A percentile compares a stretch with the other conserved stretches of the same genome.
Conservation (phyloP, 345 rosid species). For the Rhizophora apiculata region DNA sequence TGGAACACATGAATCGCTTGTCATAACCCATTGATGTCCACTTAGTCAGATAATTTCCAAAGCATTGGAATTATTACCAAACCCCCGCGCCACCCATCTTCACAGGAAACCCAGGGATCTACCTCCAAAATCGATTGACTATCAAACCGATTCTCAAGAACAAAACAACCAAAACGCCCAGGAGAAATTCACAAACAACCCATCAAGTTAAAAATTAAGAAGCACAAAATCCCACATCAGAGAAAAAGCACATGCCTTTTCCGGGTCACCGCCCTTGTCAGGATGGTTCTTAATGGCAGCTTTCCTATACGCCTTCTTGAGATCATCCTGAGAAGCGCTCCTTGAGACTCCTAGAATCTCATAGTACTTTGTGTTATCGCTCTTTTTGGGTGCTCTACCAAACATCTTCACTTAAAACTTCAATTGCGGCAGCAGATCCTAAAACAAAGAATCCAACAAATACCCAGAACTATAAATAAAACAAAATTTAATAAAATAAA, state of each 20-base stretch:
- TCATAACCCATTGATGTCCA: too few relatives aligned
- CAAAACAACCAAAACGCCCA: neutral
- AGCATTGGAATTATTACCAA: neutral
- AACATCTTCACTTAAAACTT: constrained; percentile 33
- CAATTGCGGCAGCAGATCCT: neutral
- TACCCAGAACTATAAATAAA: neutral
- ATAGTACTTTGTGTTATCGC: constrained; percentile 64
- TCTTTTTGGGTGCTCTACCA: constrained; percentile 64
- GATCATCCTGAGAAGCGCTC: constrained; percentile 53
- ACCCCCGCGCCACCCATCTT: neutral
- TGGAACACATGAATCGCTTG: too few relatives aligned
- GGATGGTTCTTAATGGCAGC: constrained; percentile 79
- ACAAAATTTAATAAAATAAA: too few relatives aligned
- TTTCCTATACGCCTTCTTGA: constrained; percentile 65
- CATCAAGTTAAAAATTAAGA: neutral
- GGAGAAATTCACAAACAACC: neutral
- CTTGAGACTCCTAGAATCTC: constrained; percentile 57
- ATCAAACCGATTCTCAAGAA: neutral
- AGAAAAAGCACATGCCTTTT: constrained; percentile 37
- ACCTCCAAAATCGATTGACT: neutral
- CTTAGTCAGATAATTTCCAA: too few relatives aligned
- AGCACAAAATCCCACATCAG: neutral
- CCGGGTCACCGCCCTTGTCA: constrained; percentile 73
- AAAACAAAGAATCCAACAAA: neutral
- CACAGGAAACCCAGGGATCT: constrained; percentile 2